Evolutionary conservation across 2,329 filamentous ascomycete species (phyloP).

Genomic region (Fusarium siculi): DNA sequence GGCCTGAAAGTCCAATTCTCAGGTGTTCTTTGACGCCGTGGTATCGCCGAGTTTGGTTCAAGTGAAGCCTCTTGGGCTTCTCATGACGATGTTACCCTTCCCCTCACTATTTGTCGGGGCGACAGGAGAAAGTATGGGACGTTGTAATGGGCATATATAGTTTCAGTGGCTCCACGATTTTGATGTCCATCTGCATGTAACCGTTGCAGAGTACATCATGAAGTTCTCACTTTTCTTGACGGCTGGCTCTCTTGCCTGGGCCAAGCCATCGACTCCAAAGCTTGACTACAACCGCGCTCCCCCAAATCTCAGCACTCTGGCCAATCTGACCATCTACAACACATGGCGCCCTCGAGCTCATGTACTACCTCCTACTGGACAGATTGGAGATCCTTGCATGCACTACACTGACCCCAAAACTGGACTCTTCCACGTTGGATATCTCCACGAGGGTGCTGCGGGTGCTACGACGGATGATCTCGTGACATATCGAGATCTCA

Average conservation of each 20-base stretch:
- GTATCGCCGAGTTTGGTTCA: constrained; percentile 27
- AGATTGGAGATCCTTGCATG: constrained; percentile 57
- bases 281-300: constrained; percentile 51
- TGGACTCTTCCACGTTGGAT: constrained; percentile 57
- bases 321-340: constrained; percentile 50
- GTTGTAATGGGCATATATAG: constrained; percentile 21
- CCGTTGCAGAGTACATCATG: constrained; percentile 12
- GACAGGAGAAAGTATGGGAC: constrained; percentile 3
- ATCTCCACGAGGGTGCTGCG: constrained; percentile 51
- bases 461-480: constrained; percentile 55
- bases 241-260: constrained; percentile 30
- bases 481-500: constrained; percentile 51
- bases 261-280: constrained; percentile 23
- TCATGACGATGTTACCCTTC: constrained; percentile 30
- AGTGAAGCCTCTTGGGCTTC: constrained; percentile 2
- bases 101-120: constrained; percentile 23
- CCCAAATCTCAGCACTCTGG: constrained; percentile 52
- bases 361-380: constrained; percentile 52
- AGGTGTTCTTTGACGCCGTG: constrained; percentile 18
- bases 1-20: neutral
- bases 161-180: neutral
- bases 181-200: neutral
- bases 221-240: constrained; percentile 27
- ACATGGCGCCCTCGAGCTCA: constrained; percentile 51
- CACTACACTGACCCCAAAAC: constrained; percentile 57